Percentiles rank a stretch among this genome's conserved stretches.
Evolutionary conservation across 2,329 filamentous ascomycete genomes (phyloP).

Genomic region (Podosphaera xanthii): DNA sequence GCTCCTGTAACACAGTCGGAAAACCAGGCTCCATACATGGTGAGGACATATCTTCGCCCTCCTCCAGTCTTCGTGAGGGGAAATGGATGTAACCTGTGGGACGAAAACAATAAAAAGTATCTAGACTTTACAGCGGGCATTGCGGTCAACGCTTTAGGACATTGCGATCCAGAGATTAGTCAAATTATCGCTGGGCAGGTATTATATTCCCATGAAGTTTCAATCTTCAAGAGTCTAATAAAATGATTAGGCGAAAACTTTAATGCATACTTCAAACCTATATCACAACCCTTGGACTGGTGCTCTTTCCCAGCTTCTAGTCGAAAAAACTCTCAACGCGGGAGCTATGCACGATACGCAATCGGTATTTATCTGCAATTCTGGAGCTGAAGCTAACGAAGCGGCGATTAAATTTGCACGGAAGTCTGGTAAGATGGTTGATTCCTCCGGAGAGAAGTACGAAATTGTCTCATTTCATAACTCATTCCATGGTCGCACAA

Average conservation of each 20-base stretch:
- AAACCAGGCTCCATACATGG: slow-evolving; percentile 61
- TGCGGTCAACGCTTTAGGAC: slow-evolving; percentile 79
- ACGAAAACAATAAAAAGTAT: slow-evolving; percentile 71
- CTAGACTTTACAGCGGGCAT: slow-evolving; percentile 92
- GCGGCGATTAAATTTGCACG: slow-evolving; percentile 92
- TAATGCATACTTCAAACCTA: slow-evolving; percentile 84
- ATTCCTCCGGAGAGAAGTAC: slow-evolving; percentile 48
- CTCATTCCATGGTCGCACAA: slow-evolving; percentile 90
- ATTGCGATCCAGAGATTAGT: slow-evolving; percentile 62
- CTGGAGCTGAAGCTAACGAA: slow-evolving; percentile 90
- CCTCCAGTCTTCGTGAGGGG: slow-evolving; percentile 76
- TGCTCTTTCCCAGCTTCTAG: slow-evolving; percentile 60
- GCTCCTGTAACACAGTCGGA: slow-evolving; percentile 53
- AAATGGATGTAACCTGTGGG: slow-evolving; percentile 71
- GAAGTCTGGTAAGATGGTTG: slow-evolving; percentile 60
- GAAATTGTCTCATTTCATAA: slow-evolving; percentile 80
- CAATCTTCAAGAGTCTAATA: not conserved
- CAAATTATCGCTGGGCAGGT: slow-evolving; percentile 60
- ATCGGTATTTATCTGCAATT: slow-evolving; percentile 85
- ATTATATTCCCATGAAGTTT: slow-evolving; percentile 6
- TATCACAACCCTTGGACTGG: slow-evolving; percentile 97
- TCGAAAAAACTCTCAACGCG: slow-evolving; percentile 56
- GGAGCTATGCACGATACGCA: slow-evolving; percentile 63
- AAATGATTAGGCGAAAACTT: slow-evolving; percentile 34
- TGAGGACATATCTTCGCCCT: slow-evolving; percentile 81